A percentile compares a stretch with the other conserved stretches of the same genome.
Conservation (phyloP, 2,329 filamentous ascomycete species). For the Ilyonectria robusta region DNA sequence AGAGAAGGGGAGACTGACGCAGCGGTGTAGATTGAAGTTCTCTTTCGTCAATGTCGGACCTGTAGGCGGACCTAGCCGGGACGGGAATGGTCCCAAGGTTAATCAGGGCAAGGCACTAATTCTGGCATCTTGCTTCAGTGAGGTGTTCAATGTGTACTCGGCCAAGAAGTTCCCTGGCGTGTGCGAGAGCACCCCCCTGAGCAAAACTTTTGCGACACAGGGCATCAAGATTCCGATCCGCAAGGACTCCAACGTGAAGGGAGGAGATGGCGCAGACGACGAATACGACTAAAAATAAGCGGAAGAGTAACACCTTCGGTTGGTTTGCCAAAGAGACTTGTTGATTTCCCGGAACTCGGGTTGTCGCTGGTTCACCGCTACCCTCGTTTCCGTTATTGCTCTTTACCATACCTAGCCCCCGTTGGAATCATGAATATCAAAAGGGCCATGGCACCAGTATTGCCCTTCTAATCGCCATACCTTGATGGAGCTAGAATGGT, state of each 20-base stretch:
- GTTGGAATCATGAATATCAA: background rate
- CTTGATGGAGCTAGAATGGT: too few species aligned
- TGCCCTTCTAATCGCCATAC: too few species aligned
- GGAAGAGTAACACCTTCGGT: background rate
- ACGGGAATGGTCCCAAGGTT: conserved; percentile 63
- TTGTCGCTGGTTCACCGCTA: background rate
- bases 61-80: conserved; percentile 48
- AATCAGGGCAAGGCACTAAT: conserved; percentile 86
- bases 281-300: conserved; percentile 48
- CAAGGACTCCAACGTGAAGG: conserved; percentile 79
- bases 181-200: conserved; percentile 91
- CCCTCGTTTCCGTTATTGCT: background rate
- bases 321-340: background rate
- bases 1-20: conserved; percentile 34
- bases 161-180: conserved; percentile 99
- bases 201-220: conserved; percentile 92
- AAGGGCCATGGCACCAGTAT: background rate
- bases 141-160: conserved; percentile 92
- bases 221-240: conserved; percentile 97
- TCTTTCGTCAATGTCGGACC: conserved; percentile 89
- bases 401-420: background rate
- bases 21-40: conserved; percentile 67
- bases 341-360: background rate
- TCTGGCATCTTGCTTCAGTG: conserved; percentile 87
- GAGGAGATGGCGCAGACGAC: conserved; percentile 68